phyloP scores from a whole-genome alignment of 768 basidiomycete genomes.

The Russula griseocarnosa region DNA sequence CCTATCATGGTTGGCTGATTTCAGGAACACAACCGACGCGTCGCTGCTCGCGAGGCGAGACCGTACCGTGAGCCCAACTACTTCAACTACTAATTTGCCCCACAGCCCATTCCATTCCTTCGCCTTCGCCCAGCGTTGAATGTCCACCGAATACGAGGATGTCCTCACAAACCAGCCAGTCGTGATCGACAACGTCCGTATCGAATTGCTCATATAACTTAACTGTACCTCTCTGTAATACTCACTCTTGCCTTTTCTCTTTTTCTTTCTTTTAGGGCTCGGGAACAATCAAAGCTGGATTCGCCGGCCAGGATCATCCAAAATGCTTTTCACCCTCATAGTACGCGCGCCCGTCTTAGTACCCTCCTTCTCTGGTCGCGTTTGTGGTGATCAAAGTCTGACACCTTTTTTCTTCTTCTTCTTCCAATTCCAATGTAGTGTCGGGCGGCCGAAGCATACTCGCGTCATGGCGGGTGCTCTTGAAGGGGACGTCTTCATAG shows the following conservation, averaged over 20 bases:
- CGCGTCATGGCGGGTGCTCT: conserved; percentile 97
- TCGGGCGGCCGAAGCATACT: conserved; percentile 95
- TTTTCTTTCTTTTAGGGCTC: conserved; percentile 66
- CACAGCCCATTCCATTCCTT: background rate
- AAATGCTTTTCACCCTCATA: conserved; percentile 99
- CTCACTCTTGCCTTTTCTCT: conserved; percentile 31
- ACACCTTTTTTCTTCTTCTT: background rate
- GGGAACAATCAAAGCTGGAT: conserved; percentile 97
- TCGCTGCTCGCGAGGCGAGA: background rate
- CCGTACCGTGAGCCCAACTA: background rate
- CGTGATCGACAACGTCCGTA: conserved; percentile 93
- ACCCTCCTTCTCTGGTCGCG: conserved; percentile 3
- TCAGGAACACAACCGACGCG: background rate
- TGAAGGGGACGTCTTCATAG: conserved; percentile 96
- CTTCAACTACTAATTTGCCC: background rate
- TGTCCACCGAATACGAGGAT: conserved; percentile 88
- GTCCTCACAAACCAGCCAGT: conserved; percentile 98
- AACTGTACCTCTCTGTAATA: conserved; percentile 19
- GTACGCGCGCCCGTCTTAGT: conserved; percentile 57
- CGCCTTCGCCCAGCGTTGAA: conserved; percentile 32
- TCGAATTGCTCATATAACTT: conserved; percentile 9
- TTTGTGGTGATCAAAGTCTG: background rate
- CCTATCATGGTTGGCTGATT: background rate
- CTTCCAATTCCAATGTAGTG: conserved; percentile 43
- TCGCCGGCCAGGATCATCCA: conserved; percentile 97